Conservation (phyloP, 768 basidiomycete genomes). For the Leucocoprinus leucothites region DNA sequence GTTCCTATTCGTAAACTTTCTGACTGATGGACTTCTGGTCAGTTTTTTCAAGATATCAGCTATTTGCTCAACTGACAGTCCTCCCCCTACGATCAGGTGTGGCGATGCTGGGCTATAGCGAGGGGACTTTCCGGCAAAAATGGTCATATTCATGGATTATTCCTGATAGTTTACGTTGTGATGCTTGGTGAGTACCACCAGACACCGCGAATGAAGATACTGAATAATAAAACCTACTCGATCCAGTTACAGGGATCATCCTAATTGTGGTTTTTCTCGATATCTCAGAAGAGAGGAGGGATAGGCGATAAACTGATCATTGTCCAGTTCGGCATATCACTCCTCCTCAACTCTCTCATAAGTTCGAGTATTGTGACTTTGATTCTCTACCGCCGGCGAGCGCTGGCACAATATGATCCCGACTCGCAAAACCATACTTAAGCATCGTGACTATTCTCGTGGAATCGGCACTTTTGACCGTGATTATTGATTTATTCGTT, state of each 20-base stretch:
- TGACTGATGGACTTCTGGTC: slow-evolving; percentile 5
- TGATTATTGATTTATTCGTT: slow-evolving; percentile 1
- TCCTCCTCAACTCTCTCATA: background rate
- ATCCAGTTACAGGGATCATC: background rate
- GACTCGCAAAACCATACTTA: background rate
- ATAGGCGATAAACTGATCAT: background rate
- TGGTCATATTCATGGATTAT: background rate
- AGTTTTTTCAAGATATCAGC: background rate
- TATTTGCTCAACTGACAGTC: background rate
- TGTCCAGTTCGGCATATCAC: background rate
- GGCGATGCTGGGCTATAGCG: slow-evolving; percentile 1
- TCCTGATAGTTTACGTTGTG: background rate
- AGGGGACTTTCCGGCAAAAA: background rate
- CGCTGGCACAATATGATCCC: background rate
- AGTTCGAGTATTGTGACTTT: background rate
- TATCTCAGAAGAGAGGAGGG: background rate
- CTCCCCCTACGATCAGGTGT: background rate
- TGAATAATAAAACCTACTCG: background rate
- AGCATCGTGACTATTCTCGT: slow-evolving; percentile 14
- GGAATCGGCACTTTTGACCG: slow-evolving; percentile 14
- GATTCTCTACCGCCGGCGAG: background rate
- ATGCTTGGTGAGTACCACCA: background rate
- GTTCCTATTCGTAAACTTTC: background rate
- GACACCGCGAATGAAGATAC: too few relatives aligned
- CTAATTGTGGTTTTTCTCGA: background rate